Base-by-base conservation (phyloP, 257 asterid genomes). In the Solanum ahanhuiri region DNA sequence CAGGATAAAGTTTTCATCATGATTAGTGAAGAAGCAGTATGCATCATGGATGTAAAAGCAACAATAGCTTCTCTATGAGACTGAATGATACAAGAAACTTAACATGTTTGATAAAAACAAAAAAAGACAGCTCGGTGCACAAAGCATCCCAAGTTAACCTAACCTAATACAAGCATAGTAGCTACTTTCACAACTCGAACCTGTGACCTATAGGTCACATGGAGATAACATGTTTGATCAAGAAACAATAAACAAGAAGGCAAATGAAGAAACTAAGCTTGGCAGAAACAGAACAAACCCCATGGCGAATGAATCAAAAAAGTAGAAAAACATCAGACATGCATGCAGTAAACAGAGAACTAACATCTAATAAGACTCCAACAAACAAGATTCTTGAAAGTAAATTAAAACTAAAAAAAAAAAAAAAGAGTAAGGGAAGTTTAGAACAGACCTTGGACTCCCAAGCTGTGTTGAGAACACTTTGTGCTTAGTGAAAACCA, bases 381-480 rank as follows among this genome's bases (percentile, higher is more conserved):
- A 4, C n/a, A 88, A 33, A 48, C 66, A 79, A 79, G 83, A 43
- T 79, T 45, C 39, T 43, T 57, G 83, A 77, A 25, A 66, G 45
- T 12, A 43, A 64, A 64, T 25, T 64, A 64, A 30, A 76, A 41
- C 60, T 43, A 60, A 31, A 81, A n/a, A 2, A 48, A 45, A 43
- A 30, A 30, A 31, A 48, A 57, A 37, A 87, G 88, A 63, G 86
- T 71, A 87, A 72, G 84, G 60, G 67, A 87, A 72, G 64, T 82
- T 87, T 83, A 85, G 87, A 83, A 71, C 89, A 87, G 88, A 93
- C 96, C 96, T 91, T 85, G 66, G 86, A 88, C 77, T 85, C 89
- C 81, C 85, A 86, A 90, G 88, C 67, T 81, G 86, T 75, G 86
- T 30, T 79, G 91, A 90, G 90, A 87, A 89, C 90, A 88, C 89